Base-by-base conservation (phyloP, 2,329 filamentous ascomycete genomes). In the Neonectria faginata region DNA sequence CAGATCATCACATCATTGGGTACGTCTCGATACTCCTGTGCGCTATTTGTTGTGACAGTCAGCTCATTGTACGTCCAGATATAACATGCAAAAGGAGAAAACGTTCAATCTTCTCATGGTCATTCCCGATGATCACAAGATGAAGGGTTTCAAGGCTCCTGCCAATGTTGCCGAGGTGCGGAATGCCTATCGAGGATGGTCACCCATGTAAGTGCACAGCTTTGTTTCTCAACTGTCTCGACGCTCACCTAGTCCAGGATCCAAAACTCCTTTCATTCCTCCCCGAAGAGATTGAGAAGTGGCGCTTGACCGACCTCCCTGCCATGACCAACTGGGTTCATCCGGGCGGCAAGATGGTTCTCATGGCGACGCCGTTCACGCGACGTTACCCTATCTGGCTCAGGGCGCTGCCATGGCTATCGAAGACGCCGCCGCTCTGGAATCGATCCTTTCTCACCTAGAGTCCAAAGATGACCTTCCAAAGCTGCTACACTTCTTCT, bases 1-100 rank as follows among this genome's bases (percentile, higher is more conserved):
- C 63, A 7, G 63, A 57, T 31, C 58, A 61, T 12, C 59, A 65
- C 22, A 61, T 65, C n/a, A 65, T 65, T 14, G 63, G 63, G 48
- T 62, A 52, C 27, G 59, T 44, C 4, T 50, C 18, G 16, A 16
- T 12, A 9, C 36, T 8, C 36, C 12, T 39, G 5, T n/a, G 14
- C 36, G 36, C 14, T 11, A 39, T 5, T 16, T 8, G 6, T 9
- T 39, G 36, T 39, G 14, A 7, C 36, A n/a, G 2, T 31, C 27
- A n/a, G 29, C 47, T 50, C 9, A 50, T 16, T 1, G 2, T 50
- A 2, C 10, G 25, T 5, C 12, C 18, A 61, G 59, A 10, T 61
- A 61, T 20, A 61, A 61, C 16, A 61, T 61, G 59, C 59, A 61
- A 42, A 61, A 61, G 27, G 59, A 61, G 36, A 56, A 61, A 11